A percentile compares a stretch with the other conserved stretches of the same genome.
These are phyloP conservation scores for Bondarzewia mesenterica DNA, from an alignment of 1,284 basidiomycete genomes.

Conservation along the genomic window DNA sequence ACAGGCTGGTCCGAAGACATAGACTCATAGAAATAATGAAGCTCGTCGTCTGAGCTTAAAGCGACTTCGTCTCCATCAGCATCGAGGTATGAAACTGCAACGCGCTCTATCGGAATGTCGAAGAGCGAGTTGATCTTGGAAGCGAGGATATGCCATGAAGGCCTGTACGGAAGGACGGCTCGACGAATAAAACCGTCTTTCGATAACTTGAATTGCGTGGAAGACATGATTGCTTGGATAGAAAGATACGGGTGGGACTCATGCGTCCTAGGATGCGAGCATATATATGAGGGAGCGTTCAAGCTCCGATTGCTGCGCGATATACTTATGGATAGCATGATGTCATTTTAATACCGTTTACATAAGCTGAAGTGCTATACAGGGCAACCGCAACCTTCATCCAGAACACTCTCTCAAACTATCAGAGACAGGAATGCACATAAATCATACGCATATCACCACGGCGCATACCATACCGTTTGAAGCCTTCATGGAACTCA, in stretches of 20 bases:
- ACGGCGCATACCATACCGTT: too few species aligned
- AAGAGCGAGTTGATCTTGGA: slow-evolving; percentile 47
- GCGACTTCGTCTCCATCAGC: slow-evolving; percentile 59
- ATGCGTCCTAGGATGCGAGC: too few species aligned
- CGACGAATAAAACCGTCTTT: slow-evolving; percentile 50
- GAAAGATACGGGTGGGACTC: too few species aligned
- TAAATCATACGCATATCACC: too few species aligned
- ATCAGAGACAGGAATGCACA: too few species aligned
- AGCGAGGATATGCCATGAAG: slow-evolving; percentile 50
- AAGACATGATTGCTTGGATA: slow-evolving; percentile 30
- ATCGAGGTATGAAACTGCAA: slow-evolving; percentile 65
- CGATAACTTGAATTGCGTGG: slow-evolving; percentile 47
- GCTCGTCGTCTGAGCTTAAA: slow-evolving; percentile 60
- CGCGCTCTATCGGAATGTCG: slow-evolving; percentile 42
- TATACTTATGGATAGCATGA: too few species aligned
- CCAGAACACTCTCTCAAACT: too few species aligned
- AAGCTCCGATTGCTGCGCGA: too few species aligned
- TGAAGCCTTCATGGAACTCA: neutral
- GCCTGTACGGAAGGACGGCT: slow-evolving; percentile 40
- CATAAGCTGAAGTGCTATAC: too few species aligned
- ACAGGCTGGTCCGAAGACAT: slow-evolving; percentile 26
- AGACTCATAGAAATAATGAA: slow-evolving; percentile 49
- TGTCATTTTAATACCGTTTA: too few species aligned
- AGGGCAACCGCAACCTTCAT: too few species aligned
- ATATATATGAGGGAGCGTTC: too few species aligned